Evolutionary conservation across 805 yeast genomes (phyloP), one percentile per base, ranked within the genome.

Genomic region (Phaffomyces antillensis): DNA sequence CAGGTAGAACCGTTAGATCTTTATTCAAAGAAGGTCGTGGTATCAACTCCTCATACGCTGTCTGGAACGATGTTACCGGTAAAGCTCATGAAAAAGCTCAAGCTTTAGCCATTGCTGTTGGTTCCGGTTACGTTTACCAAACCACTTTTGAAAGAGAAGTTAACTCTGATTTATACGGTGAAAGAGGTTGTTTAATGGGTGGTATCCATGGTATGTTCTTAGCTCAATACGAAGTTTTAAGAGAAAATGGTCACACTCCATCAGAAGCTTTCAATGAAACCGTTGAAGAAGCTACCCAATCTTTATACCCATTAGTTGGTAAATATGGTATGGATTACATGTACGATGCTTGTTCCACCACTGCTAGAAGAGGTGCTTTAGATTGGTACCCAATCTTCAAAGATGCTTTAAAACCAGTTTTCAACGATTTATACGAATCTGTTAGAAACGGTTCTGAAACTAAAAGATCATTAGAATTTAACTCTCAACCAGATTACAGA

Each of bases 141-240:
- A 93, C 99, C 76, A 93, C 99, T 58, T 95, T 95, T 66, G 96
- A 95, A 79, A 89, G 83, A 76, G 99, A 93, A 78, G 99, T 93
- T 66, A 88, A 86, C 88, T 90, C 98, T 56, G 99, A 93, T 72
- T 79, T 93, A 67, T 93, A 93, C 79, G 99, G 99, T 77, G 99
- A 93, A 82, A 88, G 99, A 81, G 99, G 99, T 69, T 93, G 98
- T 77, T 79, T 93, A 62, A 93, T 91, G 99, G 99, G 98, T 71
- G 98, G 98, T 82, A 91, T 93, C 79, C 99, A 93, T 80, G 99
- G 99, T 82, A 93, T 93, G 98, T 93, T 93, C 93, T 82, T 93
- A 66, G 99, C 99, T 61, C 99, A 93, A 79, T 93, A 93, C 81
- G 99, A 93, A 76, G 99, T 93, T 53, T 83, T 93, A 71, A 90